Percentiles rank a stretch among this genome's conserved stretches.
Evolutionary conservation across 768 basidiomycete genomes (phyloP).

Genomic region (Phylloporus sp.): DNA sequence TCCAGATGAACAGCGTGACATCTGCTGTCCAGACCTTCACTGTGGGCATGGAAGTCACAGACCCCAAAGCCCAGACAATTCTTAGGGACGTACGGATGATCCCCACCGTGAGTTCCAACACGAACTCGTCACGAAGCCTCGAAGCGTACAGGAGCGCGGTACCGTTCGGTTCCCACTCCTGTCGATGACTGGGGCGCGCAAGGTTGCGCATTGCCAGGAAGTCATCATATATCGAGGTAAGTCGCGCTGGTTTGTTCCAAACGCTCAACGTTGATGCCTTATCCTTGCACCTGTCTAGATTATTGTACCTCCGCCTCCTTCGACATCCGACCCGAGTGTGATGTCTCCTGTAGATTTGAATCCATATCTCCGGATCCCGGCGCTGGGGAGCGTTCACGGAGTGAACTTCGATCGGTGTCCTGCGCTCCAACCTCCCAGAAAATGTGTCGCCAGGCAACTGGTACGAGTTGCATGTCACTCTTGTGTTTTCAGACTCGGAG

Average conservation of each 20-base stretch:
- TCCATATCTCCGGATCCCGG: conserved; percentile 13
- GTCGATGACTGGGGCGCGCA: conserved; percentile 32
- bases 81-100: conserved; percentile 9
- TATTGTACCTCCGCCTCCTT: conserved; percentile 13
- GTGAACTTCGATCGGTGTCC: conserved; percentile 36
- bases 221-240: conserved; percentile 44
- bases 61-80: conserved; percentile 12
- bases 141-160: conserved; percentile 9
- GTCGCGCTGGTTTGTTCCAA: not conserved
- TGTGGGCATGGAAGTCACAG: conserved; percentile 16
- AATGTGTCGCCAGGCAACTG: conserved; percentile 17
- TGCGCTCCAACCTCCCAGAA: conserved; percentile 20
- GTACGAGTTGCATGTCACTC: conserved; percentile 25
- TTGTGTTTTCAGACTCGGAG: conserved; percentile 25
- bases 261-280: not conserved
- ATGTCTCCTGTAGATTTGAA: conserved; percentile 25
- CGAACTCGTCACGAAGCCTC: not conserved
- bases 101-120: not conserved
- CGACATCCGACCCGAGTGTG: conserved; percentile 18
- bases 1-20: conserved; percentile 13
- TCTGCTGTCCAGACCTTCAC: conserved; percentile 11
- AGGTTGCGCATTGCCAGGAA: conserved; percentile 49
- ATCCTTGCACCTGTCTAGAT: conserved; percentile 13
- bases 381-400: conserved; percentile 38
- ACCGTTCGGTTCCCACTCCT: conserved; percentile 40